Conservation (phyloP, 768 basidiomycete species). For the Heimioporus sp. region DNA sequence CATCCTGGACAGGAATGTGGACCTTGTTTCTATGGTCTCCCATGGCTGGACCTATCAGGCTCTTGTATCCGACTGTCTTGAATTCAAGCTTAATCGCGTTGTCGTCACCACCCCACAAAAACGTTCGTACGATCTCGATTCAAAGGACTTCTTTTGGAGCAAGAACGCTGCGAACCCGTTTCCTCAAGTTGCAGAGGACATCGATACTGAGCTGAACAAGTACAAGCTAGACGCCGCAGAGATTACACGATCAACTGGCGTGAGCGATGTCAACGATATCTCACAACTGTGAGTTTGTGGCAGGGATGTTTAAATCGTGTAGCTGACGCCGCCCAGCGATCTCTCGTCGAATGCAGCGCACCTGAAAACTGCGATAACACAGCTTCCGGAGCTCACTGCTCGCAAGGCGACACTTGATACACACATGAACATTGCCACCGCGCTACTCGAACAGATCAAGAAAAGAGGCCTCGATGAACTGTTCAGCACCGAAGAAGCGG, state of each 20-base stretch:
- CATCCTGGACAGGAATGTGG: conserved; percentile 92
- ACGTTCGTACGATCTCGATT: conserved; percentile 90
- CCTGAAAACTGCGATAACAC: conserved; percentile 95
- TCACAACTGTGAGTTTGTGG: conserved; percentile 73
- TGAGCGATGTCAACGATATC: conserved; percentile 94
- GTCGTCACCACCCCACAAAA: conserved; percentile 75
- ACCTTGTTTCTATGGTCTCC: conserved; percentile 88
- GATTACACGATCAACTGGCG: conserved; percentile 92
- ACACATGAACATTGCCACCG: conserved; percentile 99
- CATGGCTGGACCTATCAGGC: conserved; percentile 99
- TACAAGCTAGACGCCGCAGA: conserved; percentile 97
- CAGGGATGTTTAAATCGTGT: background rate
- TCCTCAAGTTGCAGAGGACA: conserved; percentile 98
- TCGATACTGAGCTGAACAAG: conserved; percentile 86
- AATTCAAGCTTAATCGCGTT: conserved; percentile 95
- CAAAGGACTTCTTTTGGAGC: conserved; percentile 99
- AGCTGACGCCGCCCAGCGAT: conserved; percentile 48
- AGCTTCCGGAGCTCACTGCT: conserved; percentile 93
- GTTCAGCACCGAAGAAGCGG: conserved; percentile 95
- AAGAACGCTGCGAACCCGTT: conserved; percentile 96
- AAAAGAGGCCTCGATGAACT: conserved; percentile 91
- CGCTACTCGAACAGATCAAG: conserved; percentile 93
- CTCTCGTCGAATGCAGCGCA: conserved; percentile 91
- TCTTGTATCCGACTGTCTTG: conserved; percentile 93
- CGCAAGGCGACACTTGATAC: conserved; percentile 96